These are phyloP conservation scores for Sarocladium oryzae DNA, from an alignment of 2,329 filamentous ascomycete genomes.

Conservation along the genomic window DNA sequence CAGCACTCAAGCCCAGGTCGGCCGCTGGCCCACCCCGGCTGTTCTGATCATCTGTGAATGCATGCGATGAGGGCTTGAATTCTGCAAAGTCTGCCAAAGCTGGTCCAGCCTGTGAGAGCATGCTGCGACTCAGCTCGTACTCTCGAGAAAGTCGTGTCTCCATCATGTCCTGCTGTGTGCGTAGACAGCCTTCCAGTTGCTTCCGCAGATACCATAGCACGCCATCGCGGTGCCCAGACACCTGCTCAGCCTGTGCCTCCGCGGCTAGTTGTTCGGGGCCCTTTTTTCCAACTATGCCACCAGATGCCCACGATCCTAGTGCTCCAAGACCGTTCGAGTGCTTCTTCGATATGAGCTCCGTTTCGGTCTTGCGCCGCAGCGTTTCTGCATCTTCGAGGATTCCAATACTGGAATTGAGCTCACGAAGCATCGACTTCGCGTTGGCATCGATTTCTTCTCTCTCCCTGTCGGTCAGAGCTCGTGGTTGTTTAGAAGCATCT, in stretches of 20 bases:
- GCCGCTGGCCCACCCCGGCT: not conserved
- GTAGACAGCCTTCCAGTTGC: conserved; percentile 67
- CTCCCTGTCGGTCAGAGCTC: conserved; percentile 69
- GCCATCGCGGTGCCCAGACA: conserved; percentile 69
- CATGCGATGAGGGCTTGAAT: conserved; percentile 18
- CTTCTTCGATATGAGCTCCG: conserved; percentile 65
- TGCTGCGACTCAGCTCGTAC: conserved; percentile 82
- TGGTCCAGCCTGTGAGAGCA: conserved; percentile 61
- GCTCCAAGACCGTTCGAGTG: conserved; percentile 58
- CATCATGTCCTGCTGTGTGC: conserved; percentile 85
- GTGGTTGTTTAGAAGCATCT: conserved; percentile 32
- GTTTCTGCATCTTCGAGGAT: conserved; percentile 76
- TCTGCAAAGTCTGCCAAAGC: conserved; percentile 26
- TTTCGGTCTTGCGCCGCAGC: conserved; percentile 69
- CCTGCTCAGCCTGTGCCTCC: conserved; percentile 61
- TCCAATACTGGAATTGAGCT: conserved; percentile 75
- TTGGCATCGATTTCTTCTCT: conserved; percentile 83
- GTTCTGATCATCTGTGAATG: not conserved
- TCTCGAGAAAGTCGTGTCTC: conserved; percentile 79
- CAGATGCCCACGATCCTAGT: conserved; percentile 60
- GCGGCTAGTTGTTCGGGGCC: conserved; percentile 63
- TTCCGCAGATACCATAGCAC: conserved; percentile 77
- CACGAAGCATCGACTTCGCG: conserved; percentile 76
- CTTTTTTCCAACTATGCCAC: conserved; percentile 40
- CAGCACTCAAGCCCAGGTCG: conserved; percentile 59